Evolutionary conservation across 345 rosid genomes (phyloP).

Genomic region (Luvunga scandens): DNA sequence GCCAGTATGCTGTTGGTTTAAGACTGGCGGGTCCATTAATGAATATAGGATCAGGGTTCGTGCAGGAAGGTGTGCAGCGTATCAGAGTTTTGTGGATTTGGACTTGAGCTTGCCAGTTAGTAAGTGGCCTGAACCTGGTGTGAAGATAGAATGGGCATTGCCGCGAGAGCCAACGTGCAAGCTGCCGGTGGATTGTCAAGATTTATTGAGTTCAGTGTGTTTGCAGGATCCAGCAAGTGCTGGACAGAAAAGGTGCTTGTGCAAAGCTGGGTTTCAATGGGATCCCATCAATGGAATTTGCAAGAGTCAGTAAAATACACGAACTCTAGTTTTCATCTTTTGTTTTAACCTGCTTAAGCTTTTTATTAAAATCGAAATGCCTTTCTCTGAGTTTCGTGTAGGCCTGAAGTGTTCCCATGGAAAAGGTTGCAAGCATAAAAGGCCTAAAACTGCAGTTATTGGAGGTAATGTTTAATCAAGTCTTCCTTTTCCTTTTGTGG

Average conservation of each 20-base stretch:
- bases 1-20: slow-evolving; percentile 34
- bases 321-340: not conserved
- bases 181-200: slow-evolving; percentile 42
- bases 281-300: slow-evolving; percentile 34
- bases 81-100: slow-evolving; percentile 43
- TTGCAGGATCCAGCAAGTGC: slow-evolving; percentile 18
- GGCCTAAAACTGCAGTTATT: not conserved
- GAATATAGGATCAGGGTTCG: slow-evolving; percentile 28
- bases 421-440: slow-evolving; percentile 42
- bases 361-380: not conserved
- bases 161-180: slow-evolving; percentile 37
- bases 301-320: slow-evolving; percentile 19
- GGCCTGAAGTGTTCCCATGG: slow-evolving; percentile 46
- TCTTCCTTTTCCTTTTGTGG: not conserved
- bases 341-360: not conserved
- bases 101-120: slow-evolving; percentile 22
- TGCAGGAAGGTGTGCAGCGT: slow-evolving; percentile 34
- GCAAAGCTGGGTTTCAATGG: slow-evolving; percentile 32
- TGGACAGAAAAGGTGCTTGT: slow-evolving; percentile 33
- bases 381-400: slow-evolving; percentile 17
- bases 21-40: slow-evolving; percentile 30
- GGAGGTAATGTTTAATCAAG: too few species aligned
- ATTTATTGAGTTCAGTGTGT: slow-evolving; percentile 36
- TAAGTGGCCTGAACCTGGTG: slow-evolving; percentile 41
- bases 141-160: slow-evolving; percentile 42